Percentiles rank a stretch among this genome's conserved stretches.
phyloP scores from a whole-genome alignment of 176 grass and related monocot species.

The Oryza coarctata region DNA sequence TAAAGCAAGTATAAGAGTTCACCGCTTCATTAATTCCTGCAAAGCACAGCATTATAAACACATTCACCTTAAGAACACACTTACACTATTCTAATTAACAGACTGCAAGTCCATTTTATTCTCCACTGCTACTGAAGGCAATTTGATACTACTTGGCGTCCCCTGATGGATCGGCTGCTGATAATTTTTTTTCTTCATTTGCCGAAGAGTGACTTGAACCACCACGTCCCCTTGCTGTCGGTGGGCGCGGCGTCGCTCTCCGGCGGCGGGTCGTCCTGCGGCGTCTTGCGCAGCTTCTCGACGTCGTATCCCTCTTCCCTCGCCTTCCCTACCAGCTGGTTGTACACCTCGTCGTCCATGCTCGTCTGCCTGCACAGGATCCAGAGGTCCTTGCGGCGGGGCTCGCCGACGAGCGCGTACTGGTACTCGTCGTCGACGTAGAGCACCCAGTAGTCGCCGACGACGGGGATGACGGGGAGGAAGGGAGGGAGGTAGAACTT shows the following conservation, averaged over 20 bases:
- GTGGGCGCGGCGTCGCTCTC: slow-evolving; percentile 45
- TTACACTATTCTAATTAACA: no score
- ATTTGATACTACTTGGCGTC: background rate
- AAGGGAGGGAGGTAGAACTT: slow-evolving; percentile 94
- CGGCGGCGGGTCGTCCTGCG: slow-evolving; percentile 66
- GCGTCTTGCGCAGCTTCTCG: slow-evolving; percentile 51
- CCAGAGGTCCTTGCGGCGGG: slow-evolving; percentile 59
- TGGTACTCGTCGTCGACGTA: slow-evolving; percentile 77
- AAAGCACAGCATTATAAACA: background rate
- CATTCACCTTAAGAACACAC: background rate
- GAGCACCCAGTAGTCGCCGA: slow-evolving; percentile 92
- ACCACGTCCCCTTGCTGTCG: slow-evolving; percentile 57
- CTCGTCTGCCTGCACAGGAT: slow-evolving; percentile 56
- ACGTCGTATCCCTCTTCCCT: slow-evolving; percentile 54
- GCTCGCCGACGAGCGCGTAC: slow-evolving; percentile 70
- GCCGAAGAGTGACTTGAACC: slow-evolving; percentile 70
- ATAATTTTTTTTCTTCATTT: slow-evolving; percentile 34
- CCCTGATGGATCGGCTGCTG: background rate
- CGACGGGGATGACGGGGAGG: slow-evolving; percentile 81
- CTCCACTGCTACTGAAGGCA: background rate
- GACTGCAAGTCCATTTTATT: background rate
- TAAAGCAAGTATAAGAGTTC: background rate
- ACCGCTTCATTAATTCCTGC: background rate
- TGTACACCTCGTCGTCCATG: slow-evolving; percentile 72
- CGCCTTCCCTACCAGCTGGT: slow-evolving; percentile 57